These are phyloP conservation scores for Epithemia pelagica DNA, from an alignment of 108 stramenopile genomes.

Conservation along the genomic window DNA sequence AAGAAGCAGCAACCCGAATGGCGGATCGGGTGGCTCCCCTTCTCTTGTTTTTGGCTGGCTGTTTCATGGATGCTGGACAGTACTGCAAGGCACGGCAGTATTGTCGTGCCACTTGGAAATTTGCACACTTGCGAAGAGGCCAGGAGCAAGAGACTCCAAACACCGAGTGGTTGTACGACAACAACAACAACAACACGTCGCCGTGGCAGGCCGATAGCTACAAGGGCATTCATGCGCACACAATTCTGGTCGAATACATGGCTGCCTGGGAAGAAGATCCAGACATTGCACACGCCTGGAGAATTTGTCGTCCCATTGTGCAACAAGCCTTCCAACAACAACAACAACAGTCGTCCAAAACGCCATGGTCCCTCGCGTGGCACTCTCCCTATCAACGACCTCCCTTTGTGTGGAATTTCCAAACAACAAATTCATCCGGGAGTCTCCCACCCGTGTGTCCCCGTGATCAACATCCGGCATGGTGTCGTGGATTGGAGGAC, in stretches of 20 bases:
- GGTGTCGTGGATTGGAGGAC: slow-evolving; percentile 46
- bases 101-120: slow-evolving; percentile 3
- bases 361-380: slow-evolving; percentile 22
- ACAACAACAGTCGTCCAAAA: slow-evolving; percentile 11
- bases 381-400: slow-evolving; percentile 50
- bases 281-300: slow-evolving; percentile 28
- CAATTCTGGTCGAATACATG: neutral
- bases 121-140: neutral
- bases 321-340: slow-evolving; percentile 31
- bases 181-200: neutral
- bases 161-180: neutral
- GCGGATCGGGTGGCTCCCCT: slow-evolving; percentile 4
- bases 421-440: neutral
- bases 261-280: slow-evolving; percentile 3
- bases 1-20: neutral
- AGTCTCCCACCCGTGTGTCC: slow-evolving; percentile 14
- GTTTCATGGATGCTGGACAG: slow-evolving; percentile 11
- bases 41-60: slow-evolving; percentile 45
- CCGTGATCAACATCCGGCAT: slow-evolving; percentile 35
- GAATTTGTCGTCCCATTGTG: slow-evolving; percentile 38
- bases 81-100: slow-evolving; percentile 3
- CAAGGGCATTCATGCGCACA: neutral
- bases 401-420: slow-evolving; percentile 15
- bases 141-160: neutral
- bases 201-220: neutral